phyloP scores from a whole-genome alignment of 768 basidiomycete genomes.

The Leccinum obscurum region DNA sequence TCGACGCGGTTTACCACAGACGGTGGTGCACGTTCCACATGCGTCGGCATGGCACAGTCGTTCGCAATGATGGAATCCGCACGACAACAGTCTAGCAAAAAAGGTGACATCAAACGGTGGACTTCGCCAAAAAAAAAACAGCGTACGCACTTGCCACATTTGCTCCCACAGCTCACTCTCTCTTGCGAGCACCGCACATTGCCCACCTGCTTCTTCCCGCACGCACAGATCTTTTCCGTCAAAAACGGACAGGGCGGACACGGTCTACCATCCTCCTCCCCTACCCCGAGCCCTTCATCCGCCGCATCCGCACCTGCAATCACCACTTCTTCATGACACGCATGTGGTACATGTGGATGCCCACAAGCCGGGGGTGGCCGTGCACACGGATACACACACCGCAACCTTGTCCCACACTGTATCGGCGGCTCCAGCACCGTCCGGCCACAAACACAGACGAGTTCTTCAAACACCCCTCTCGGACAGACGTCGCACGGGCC shows the following conservation, averaged over 20 bases:
- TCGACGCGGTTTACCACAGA: slow-evolving; percentile 86
- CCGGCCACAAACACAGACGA: slow-evolving; percentile 82
- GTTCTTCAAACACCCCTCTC: slow-evolving; percentile 89
- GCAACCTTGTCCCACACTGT: slow-evolving; percentile 78
- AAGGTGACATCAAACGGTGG: not conserved
- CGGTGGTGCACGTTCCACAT: slow-evolving; percentile 74
- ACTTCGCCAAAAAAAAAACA: not conserved
- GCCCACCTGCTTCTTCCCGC: slow-evolving; percentile 78
- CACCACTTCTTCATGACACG: slow-evolving; percentile 73
- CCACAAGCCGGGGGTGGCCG: slow-evolving; percentile 74
- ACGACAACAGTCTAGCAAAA: slow-evolving; percentile 55
- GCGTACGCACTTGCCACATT: slow-evolving; percentile 68
- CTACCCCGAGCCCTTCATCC: slow-evolving; percentile 24
- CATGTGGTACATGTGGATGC: slow-evolving; percentile 74
- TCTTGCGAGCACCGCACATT: slow-evolving; percentile 85
- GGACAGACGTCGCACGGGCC: slow-evolving; percentile 83
- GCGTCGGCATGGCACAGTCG: slow-evolving; percentile 78
- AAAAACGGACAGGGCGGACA: slow-evolving; percentile 92
- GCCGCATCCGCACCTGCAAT: slow-evolving; percentile 27
- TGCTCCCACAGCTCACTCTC: slow-evolving; percentile 75
- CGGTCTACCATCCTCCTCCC: not conserved
- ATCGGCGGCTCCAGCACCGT: slow-evolving; percentile 89
- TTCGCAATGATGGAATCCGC: slow-evolving; percentile 90
- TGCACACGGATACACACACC: slow-evolving; percentile 79
- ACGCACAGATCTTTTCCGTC: slow-evolving; percentile 78